Conservation (phyloP, 78 protist species). For the Paratrimastix pyriformis region DNA sequence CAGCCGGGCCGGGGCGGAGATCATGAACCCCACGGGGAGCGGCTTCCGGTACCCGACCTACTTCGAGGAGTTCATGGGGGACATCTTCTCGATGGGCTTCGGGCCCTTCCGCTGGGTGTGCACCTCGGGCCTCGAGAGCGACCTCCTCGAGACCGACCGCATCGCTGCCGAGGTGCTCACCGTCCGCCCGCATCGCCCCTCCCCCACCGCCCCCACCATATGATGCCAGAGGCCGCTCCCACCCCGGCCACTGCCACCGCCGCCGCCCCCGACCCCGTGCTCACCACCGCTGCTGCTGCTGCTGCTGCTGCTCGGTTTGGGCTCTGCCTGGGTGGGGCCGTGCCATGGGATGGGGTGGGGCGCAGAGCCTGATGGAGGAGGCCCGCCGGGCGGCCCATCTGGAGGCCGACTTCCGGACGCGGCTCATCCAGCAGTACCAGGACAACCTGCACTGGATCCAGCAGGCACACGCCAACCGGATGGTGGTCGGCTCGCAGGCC, state of each 20-base stretch:
- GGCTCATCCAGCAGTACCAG: conserved; percentile 47
- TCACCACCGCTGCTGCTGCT: too few species aligned
- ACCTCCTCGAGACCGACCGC: conserved; percentile 58
- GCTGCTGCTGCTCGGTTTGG: too few species aligned
- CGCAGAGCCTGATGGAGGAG: conserved; percentile 21
- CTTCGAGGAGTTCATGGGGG: conserved; percentile 81
- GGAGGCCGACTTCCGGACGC: conserved; percentile 31
- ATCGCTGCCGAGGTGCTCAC: conserved; percentile 62
- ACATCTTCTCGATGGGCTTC: conserved; percentile 71
- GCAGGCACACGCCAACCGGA: conserved; percentile 31
- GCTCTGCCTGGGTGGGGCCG: too few species aligned
- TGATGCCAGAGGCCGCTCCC: too few species aligned
- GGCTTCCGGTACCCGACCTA: conserved; percentile 66
- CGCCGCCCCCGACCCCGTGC: too few species aligned
- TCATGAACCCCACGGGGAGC: conserved; percentile 47
- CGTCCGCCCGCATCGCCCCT: too few species aligned
- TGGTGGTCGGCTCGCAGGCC: conserved; percentile 21
- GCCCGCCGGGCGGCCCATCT: not conserved
- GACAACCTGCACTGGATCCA: conserved; percentile 76
- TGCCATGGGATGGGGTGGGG: too few species aligned
- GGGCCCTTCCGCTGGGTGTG: conserved; percentile 91
- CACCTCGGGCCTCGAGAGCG: conserved; percentile 43
- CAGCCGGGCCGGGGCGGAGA: conserved; percentile 64
- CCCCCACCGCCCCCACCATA: too few species aligned
- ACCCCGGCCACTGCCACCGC: too few species aligned